A percentile compares a stretch with the other conserved stretches of the same genome.
phyloP scores from a whole-genome alignment of 179 eudicot species.

The Heliamphora pulchella region DNA sequence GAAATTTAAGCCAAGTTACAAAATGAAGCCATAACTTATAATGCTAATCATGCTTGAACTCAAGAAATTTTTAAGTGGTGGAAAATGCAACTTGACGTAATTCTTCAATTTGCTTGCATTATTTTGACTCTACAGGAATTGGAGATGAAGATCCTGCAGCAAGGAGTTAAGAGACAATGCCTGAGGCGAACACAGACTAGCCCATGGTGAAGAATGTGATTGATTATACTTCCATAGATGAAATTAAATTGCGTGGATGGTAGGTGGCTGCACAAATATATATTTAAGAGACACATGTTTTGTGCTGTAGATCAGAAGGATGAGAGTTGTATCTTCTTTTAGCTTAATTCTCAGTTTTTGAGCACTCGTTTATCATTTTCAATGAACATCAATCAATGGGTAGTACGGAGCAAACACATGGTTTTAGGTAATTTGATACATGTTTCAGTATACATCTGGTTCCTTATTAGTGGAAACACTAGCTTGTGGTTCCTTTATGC shows the following conservation, averaged over 20 bases:
- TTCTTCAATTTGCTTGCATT: not conserved
- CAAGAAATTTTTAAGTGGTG: not conserved
- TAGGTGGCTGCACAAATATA: constrained; percentile 11
- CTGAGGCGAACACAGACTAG: constrained; percentile 47
- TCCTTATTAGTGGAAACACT: not conserved
- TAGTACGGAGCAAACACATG: constrained; percentile 9
- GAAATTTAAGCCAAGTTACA: not conserved
- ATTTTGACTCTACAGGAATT: constrained; percentile 17
- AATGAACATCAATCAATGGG: not conserved
- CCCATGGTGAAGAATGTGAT: constrained; percentile 36
- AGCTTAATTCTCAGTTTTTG: constrained; percentile 8
- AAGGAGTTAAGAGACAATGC: constrained; percentile 34
- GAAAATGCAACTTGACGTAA: not conserved
- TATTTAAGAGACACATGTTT: constrained; percentile 11
- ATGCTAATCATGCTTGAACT: not conserved
- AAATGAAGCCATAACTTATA: no score
- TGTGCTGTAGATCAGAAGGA: constrained; percentile 6
- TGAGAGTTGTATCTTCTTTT: not conserved
- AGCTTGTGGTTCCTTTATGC: not conserved
- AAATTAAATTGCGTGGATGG: not conserved
- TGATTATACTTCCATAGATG: constrained; percentile 5
- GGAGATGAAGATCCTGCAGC: constrained; percentile 34
- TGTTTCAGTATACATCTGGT: not conserved
- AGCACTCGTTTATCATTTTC: not conserved
- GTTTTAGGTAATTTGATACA: not conserved